phyloP scores from a whole-genome alignment of 768 basidiomycete genomes.

The Dictyophora rubrovolvata region DNA sequence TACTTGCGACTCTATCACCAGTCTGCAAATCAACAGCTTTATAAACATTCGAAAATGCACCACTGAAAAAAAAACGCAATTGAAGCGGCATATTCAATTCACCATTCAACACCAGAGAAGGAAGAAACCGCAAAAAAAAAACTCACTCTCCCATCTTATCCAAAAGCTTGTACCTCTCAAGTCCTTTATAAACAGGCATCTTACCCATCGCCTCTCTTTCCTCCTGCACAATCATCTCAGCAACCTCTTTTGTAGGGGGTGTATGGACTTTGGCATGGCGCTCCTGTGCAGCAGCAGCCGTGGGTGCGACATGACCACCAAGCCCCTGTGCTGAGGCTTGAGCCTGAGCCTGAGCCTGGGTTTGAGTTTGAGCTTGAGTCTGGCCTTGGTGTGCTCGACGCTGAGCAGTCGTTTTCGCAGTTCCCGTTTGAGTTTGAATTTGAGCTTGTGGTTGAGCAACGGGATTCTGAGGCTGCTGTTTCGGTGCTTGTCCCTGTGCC shows the following conservation, averaged over 20 bases:
- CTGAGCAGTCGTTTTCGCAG: slow-evolving; percentile 6
- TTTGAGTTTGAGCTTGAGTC: slow-evolving; percentile 23
- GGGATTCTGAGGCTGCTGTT: slow-evolving; percentile 14
- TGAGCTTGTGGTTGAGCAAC: neutral
- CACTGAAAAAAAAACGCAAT: slow-evolving; percentile 35
- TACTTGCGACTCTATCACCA: slow-evolving; percentile 76
- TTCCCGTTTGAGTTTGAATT: slow-evolving; percentile 9
- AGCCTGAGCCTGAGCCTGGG: too few relatives aligned
- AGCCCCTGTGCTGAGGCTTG: slow-evolving; percentile 16
- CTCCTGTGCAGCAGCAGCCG: slow-evolving; percentile 4
- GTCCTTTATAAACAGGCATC: slow-evolving; percentile 80
- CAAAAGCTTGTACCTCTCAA: slow-evolving; percentile 66
- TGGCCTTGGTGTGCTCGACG: slow-evolving; percentile 22
- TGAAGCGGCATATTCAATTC: neutral
- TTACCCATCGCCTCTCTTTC: slow-evolving; percentile 62
- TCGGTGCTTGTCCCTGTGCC: slow-evolving; percentile 17
- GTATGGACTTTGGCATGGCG: slow-evolving; percentile 14
- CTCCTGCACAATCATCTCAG: slow-evolving; percentile 64
- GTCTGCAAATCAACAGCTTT: slow-evolving; percentile 72
- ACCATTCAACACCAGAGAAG: neutral
- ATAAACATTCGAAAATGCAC: slow-evolving; percentile 99
- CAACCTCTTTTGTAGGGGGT: slow-evolving; percentile 25
- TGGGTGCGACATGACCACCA: too few relatives aligned
- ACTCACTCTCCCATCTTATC: slow-evolving; percentile 94
- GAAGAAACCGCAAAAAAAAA: slow-evolving; percentile 5